Base-by-base conservation (phyloP, 495 filamentous ascomycete species). In the Penicillium soppii region DNA sequence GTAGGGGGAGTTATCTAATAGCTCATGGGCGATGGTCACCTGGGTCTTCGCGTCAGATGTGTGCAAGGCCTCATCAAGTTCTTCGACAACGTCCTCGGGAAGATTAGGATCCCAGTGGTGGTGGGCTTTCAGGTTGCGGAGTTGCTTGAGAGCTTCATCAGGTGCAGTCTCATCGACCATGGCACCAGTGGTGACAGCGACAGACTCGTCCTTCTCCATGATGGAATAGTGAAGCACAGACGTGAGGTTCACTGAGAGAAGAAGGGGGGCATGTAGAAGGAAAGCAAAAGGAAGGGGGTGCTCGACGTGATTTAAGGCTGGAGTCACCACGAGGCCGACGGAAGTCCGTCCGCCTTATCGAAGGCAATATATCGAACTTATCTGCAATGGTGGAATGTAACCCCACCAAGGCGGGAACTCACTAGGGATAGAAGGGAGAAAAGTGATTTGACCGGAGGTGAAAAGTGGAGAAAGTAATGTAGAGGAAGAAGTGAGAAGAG, bases 91-190 rank as follows among this genome's bases (percentile, higher is more conserved):
- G 35, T 87, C 80, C 32, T 83, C 67, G 8, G 83, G 79, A 36
- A 90, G 52, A 57, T 90, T 89, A 13, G 85, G 84, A 52, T 90
- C 86, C 75, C 86, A 81, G 49, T 80, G 77, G 49, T 88, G 85
- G 47, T 79, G 76, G 45, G 78, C 75, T 53, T 84, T 81, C 48
- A 86, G 54, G 27, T 73, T 57, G 39, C 60, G 67, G 35, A 78
- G 59, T 27, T 72, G 61, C n/a, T 47, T 40, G n/a, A 66, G 49
- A 3, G 65, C 59, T 9, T 70, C 66, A 56, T 82, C 81, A 10
- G 78, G 80, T 37, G 58, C 57, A 10, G 54, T 50, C 32, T 67
- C 88, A 21, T 66, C 62, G 30, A 59, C 57, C 47, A 39, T 37
- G 22, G 53, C 54, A 25, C 56, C 58, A 12, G 60, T 54, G 39